phyloP scores from a whole-genome alignment of 208 protist genomes.

The Crithidia brevicula region DNA sequence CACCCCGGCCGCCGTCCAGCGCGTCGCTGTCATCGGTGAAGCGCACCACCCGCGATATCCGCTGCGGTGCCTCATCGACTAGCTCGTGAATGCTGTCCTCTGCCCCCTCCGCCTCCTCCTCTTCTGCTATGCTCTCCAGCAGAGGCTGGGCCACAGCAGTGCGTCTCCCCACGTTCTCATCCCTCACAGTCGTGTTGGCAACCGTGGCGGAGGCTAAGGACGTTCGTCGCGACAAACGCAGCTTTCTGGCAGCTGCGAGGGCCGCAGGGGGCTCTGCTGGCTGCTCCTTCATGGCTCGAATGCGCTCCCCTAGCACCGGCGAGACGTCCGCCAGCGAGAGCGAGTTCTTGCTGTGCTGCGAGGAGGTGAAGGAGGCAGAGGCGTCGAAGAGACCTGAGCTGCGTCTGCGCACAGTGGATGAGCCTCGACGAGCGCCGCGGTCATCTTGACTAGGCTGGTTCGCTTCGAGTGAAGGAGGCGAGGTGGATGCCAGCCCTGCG shows the following conservation, averaged over 20 bases:
- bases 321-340: slow-evolving; percentile 3
- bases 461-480: not conserved
- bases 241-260: not conserved
- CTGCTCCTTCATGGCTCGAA: slow-evolving; percentile 14
- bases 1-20: slow-evolving; percentile 15
- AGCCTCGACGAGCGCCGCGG: too few species aligned
- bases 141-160: too few species aligned
- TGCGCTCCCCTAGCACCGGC: slow-evolving; percentile 4
- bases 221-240: not conserved
- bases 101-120: not conserved
- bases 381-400: not conserved
- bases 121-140: slow-evolving; percentile 6
- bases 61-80: not conserved
- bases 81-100: slow-evolving; percentile 4
- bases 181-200: not conserved
- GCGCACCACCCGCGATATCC: not conserved
- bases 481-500: not conserved
- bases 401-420: too few species aligned
- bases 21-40: slow-evolving; percentile 29
- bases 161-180: too few species aligned
- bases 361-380: not conserved
- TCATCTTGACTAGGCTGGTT: too few species aligned
- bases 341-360: not conserved
- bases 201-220: not conserved
- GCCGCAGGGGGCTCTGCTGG: not conserved